Evolutionary conservation across 495 filamentous ascomycete genomes (phyloP).

Genomic region (Lasiosphaeria miniovina): DNA sequence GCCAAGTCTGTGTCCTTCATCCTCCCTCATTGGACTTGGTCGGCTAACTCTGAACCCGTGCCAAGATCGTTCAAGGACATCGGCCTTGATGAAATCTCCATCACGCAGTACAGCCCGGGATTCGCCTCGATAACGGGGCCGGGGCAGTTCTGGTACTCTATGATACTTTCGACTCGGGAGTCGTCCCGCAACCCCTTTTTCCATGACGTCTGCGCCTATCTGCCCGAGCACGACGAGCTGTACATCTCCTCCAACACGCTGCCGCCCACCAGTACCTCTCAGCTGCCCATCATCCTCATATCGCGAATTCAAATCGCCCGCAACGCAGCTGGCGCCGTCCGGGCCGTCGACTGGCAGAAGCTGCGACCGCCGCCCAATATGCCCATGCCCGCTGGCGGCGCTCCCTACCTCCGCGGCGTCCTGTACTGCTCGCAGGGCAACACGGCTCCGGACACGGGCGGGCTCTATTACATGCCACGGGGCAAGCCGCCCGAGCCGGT

Average conservation of each 20-base stretch:
- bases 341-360: conserved; percentile 40
- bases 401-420: conserved; percentile 28
- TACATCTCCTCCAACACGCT: conserved; percentile 59
- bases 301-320: conserved; percentile 36
- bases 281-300: conserved; percentile 41
- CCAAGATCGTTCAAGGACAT: no score
- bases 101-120: conserved; percentile 26
- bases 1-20: no score
- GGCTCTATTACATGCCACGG: conserved; percentile 48
- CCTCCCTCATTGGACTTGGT: no score
- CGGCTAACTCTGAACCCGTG: no score
- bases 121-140: conserved; percentile 20
- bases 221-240: conserved; percentile 37
- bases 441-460: conserved; percentile 38
- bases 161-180: conserved; percentile 37
- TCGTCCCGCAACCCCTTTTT: conserved; percentile 48
- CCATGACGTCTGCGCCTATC: conserved; percentile 59
- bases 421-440: conserved; percentile 56
- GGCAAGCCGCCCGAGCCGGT: conserved; percentile 36
- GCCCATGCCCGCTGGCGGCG: conserved; percentile 54
- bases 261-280: conserved; percentile 35
- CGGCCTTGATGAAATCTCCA: not conserved
- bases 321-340: conserved; percentile 18
- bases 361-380: conserved; percentile 43
- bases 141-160: conserved; percentile 24